Evolutionary conservation across 2,329 filamentous ascomycete genomes (phyloP), one percentile per base, ranked within the genome.

Genomic region (Boeremia lycopersici): DNA sequence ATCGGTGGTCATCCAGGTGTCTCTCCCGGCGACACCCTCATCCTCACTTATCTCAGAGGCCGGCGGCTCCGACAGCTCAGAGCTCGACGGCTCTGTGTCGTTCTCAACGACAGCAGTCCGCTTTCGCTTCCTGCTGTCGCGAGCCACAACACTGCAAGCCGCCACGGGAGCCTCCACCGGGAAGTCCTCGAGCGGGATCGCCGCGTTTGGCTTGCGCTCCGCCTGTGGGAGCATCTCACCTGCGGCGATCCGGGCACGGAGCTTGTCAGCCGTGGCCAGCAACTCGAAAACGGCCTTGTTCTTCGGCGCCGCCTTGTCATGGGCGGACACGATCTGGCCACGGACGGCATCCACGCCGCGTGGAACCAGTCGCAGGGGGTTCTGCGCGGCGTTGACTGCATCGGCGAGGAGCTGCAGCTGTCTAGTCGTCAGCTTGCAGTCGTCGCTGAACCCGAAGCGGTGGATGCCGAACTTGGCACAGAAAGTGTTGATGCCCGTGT

Each of bases 271-370:
- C 11, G 12, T 43, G 2, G 5, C 25, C n/a, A 39, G 13, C 25
- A 60, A 25, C 9, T 53, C 48, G 13, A 49, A 50, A 15, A 62
- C 34, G 0, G 46, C 46, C 15, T 49, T 50, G 19, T 56, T 58
- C 46, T 62, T 62, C 1, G 51, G 51, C 13, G 29, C 34, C 2
- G 33, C 11, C 3, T 35, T 50, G 23, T 29, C 48, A 33, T 58
- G 57, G 8, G 60, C 52, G 3, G 57, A 49, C 6, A 23, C 19
- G 17, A 62, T 58, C 43, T 62, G 54, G 2, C 57, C 47, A 2
- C 60, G 54, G 1, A 60, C 46, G 11, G 60, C 51, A 8, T 62
- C 60, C 2, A 49, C 31, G 10, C 46, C 35, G 3, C 52, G 40
- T 9, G 52, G 35, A 9, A n/a, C 30, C 3, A 13, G 9, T 6